Base-by-base conservation (phyloP, 192 early-diverging fungal species). In the Linnemannia elongata region DNA sequence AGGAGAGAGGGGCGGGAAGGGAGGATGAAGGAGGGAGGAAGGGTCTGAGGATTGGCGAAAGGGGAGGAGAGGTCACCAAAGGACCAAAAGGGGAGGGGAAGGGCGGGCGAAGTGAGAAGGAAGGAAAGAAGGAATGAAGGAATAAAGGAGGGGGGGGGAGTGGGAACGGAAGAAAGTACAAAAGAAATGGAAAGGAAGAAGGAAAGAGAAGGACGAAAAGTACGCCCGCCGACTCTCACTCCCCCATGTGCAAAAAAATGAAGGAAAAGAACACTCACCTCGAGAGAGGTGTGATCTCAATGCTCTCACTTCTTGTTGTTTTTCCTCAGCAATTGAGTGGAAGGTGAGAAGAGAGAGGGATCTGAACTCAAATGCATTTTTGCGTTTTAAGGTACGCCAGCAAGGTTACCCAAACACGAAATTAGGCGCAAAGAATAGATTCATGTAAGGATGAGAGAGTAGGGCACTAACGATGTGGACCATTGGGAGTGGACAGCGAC, bases 301-400 rank as follows among this genome's bases (percentile, higher is more conserved):
- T 66, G 30, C 60, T 60, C 57, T 10, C 60, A 22, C 17, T 22
- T n/a, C n/a, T n/a, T n/a, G n/a, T n/a, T 49, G 47, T 27, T 33
- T 33, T 63, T 66, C 35, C 30, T 30, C 35, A 35, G 60, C 57
- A 60, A 27, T 66, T 66, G 60, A 66, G 60, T 66, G 60, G 60
- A 66, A 66, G 27, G 12, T 0, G 27, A 45, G 44, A 45, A 45
- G 30, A 57, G 55, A 57, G 22, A 66, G 30, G 57, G 30, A 66
- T 33, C 60, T 66, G 60, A 66, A 66, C 60, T 66, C 60, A 66
- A 66, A 66, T 15, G 27, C 27, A 15, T 66, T 66, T 63, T 66
- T 15, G 27, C 27, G 12, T 66, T 66, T 66, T 66, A 66, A 66
- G 60, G 60, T 33, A 33, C 60, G 30, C 60, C 60, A 33, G 27